Base-by-base conservation (phyloP, 116 monocot species). In the Zostera marina region DNA sequence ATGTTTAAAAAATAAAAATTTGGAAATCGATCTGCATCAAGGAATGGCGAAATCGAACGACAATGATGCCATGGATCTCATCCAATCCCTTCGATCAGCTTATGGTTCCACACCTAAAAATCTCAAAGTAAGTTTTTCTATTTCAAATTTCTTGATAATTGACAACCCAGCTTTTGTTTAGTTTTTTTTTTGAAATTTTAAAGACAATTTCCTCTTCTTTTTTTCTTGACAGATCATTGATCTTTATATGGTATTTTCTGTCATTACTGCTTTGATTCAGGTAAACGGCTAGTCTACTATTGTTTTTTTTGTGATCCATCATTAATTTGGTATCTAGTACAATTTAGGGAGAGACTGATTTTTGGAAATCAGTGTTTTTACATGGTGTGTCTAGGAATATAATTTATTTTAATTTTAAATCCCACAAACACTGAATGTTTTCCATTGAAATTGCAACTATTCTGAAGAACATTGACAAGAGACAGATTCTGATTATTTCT, bases 41-140 rank as follows among this genome's bases (percentile, higher is more conserved):
- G 17, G 9, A 59, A 73, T 68, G 70, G 62, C 59, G 22, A 68
- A 64, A 59, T 59, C 63, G 39, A 44, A 58, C 3, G 49, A 64
- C 7, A 85, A 44, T 59, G 86, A 85, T 62, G 82, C 77, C 45
- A 68, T 70, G 58, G 73, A 68, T 11, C 80, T 92, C 23, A 72
- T 92, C 41, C 80, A 60, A 15, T 92, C 87, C 42, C 71, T 92
- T 22, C 69, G 68, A 43, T 72, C 77, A 32, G 87, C 92, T 48
- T 86, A 92, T 66, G 73, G 73, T 55, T 71, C 78, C 52, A 86
- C 87, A 11, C 87, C 92, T 40, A 76, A 75, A 9, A 80, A 80
- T 70, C 83, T 86, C 52, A 92, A 86, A 68, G 87, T 92, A 59
- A 19, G 38, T 58, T 16, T 23, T 44, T 22, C 3, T 58, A n/a